phyloP scores from a whole-genome alignment of 352 stramenopile genomes.

The Elongisporangium anandrum region DNA sequence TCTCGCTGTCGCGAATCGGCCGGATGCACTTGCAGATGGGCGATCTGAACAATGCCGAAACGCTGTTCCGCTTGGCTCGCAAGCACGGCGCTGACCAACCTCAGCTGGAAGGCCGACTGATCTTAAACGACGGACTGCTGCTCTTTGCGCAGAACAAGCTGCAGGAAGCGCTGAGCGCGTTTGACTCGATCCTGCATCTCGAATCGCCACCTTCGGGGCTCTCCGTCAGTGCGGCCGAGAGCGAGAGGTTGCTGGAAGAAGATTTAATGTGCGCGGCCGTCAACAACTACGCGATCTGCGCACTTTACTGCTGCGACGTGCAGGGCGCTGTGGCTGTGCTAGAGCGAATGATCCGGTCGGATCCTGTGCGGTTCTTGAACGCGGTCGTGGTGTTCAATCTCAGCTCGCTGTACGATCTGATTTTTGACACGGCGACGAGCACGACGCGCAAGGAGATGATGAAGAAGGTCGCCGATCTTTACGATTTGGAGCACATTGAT shows the following conservation, averaged over 20 bases:
- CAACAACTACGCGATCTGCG: conserved; percentile 82
- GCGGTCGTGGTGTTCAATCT: conserved; percentile 76
- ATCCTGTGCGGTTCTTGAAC: conserved; percentile 68
- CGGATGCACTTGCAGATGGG: conserved; percentile 77
- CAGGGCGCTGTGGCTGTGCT: conserved; percentile 60
- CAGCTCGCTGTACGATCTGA: conserved; percentile 76
- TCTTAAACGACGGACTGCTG: conserved; percentile 73
- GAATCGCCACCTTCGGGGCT: conserved; percentile 1
- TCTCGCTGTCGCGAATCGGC: conserved; percentile 57
- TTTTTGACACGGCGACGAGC: conserved; percentile 73
- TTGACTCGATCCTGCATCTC: conserved; percentile 62
- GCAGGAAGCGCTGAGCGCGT: conserved; percentile 69
- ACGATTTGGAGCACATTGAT: conserved; percentile 76
- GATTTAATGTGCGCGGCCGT: conserved; percentile 64
- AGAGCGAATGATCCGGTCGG: conserved; percentile 64
- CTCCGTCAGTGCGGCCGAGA: conserved; percentile 10
- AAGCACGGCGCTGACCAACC: conserved; percentile 6
- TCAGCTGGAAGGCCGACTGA: conserved; percentile 43
- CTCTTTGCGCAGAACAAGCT: conserved; percentile 78
- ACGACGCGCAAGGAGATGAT: conserved; percentile 83
- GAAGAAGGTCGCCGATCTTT: conserved; percentile 66
- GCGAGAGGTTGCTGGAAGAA: conserved; percentile 51
- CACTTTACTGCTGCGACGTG: conserved; percentile 79
- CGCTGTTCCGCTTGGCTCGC: conserved; percentile 47
- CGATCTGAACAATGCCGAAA: conserved; percentile 49